Base-by-base conservation (phyloP, 306 rosid species). In the Vicia villosa region DNA sequence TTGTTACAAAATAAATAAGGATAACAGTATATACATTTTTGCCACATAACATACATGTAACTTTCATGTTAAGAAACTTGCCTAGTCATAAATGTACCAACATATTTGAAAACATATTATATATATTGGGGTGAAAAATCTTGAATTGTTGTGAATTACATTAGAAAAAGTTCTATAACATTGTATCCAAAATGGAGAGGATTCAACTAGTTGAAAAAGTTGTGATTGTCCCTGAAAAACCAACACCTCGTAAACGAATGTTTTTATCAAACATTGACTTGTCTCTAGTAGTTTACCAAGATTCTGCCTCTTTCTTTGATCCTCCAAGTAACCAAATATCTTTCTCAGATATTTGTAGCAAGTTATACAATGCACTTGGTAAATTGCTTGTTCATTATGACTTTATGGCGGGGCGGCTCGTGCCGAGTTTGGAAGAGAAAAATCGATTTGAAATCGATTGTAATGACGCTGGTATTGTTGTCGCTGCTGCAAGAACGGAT, bases 201-300 rank as follows among this genome's bases (percentile, higher is more conserved):
- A 62, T 86, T 36, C 72, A 83, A 61, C 66, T 86, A 42, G 73
- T 83, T 47, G 84, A 86, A 54, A 86, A 83, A 69, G 58, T 74
- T 38, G 64, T 87, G 21, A 51, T 87, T 16, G 47, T 26, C 34
- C 86, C 86, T 1, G 72, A 79, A 14, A 22, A 71, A 12, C 72
- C 86, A 7, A 76, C 69, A 57, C 80, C 74, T 0, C 8, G 3
- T 9, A 77, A 69, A 52, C 9, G 74, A 55, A 70, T 85, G 60
- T 84, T 87, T 70, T 77, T 84, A 42, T 82, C 89, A 21, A 87
- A 87, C 42, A 87, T 87, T 57, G 87, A 87, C 41, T 10, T 80
- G 12, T 55, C 86, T 5, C 83, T 87, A 8, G 88, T 85, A 17
- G 87, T 81, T 57, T 80, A 81, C 76, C 86, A 76, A 57, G 83